A percentile compares a stretch with the other conserved stretches of the same genome.
phyloP scores from a whole-genome alignment of 2,329 filamentous ascomycete genomes.

The Calonectria leucothoes region DNA sequence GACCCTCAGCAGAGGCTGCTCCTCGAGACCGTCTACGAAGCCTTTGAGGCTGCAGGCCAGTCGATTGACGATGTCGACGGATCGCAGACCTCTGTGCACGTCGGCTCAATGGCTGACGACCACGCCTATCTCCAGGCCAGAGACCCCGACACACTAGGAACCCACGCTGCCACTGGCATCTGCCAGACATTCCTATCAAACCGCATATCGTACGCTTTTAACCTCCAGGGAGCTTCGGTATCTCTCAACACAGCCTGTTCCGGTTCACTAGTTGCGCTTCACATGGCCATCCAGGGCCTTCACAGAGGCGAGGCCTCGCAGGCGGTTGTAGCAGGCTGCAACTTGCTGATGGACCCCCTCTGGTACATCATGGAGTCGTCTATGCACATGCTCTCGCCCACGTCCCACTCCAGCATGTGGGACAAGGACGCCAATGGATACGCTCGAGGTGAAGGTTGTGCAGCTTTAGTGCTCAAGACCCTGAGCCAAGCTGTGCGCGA shows the following conservation, averaged over 20 bases:
- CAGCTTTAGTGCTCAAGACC: background rate
- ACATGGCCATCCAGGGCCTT: conserved; percentile 35
- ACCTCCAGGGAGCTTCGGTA: conserved; percentile 31
- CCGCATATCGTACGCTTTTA: conserved; percentile 33
- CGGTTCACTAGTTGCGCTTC: conserved; percentile 47
- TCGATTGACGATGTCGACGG: background rate
- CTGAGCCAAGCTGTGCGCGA: conserved; percentile 48
- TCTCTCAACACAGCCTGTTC: conserved; percentile 55
- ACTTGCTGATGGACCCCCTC: conserved; percentile 32
- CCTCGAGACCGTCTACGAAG: conserved; percentile 51
- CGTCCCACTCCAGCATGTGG: background rate
- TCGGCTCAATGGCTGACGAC: conserved; percentile 42
- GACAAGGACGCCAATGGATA: background rate
- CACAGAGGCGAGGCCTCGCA: conserved; percentile 13
- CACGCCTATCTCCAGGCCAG: conserved; percentile 17
- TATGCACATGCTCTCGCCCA: background rate
- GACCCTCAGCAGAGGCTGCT: conserved; percentile 49
- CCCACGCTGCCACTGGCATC: conserved; percentile 16
- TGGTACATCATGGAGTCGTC: background rate
- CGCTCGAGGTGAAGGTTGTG: background rate
- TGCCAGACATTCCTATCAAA: conserved; percentile 23
- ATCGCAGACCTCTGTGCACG: conserved; percentile 31
- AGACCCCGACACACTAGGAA: background rate
- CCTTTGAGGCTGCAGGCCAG: conserved; percentile 17
- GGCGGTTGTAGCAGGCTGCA: conserved; percentile 24